These are phyloP conservation scores for Myxozyma sirexii DNA, from an alignment of 805 yeast genomes.

Conservation along the genomic window DNA sequence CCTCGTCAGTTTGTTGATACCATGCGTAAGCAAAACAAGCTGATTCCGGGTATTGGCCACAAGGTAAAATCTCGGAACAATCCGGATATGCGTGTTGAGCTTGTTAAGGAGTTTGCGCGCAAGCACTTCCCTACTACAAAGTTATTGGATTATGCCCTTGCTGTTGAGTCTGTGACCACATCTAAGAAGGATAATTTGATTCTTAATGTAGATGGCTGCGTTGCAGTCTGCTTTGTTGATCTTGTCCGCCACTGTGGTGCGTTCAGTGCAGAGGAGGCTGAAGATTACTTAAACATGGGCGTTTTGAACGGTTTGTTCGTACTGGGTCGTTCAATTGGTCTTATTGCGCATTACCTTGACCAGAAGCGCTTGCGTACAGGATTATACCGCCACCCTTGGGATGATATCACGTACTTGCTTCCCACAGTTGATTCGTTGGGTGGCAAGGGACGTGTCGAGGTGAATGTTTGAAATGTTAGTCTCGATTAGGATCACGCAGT, in stretches of 20 bases:
- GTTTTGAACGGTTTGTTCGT: constrained; percentile 53
- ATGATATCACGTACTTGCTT: constrained; percentile 47
- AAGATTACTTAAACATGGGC: constrained; percentile 50
- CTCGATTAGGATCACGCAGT: background rate
- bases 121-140: constrained; percentile 50
- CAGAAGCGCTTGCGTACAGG: constrained; percentile 53
- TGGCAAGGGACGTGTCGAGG: constrained; percentile 25
- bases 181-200: constrained; percentile 53
- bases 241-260: constrained; percentile 50
- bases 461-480: constrained; percentile 12
- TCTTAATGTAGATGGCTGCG: constrained; percentile 51
- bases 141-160: constrained; percentile 50
- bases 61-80: constrained; percentile 52
- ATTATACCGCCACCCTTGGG: constrained; percentile 53
- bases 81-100: constrained; percentile 53
- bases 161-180: constrained; percentile 54
- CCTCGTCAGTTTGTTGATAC: constrained; percentile 52
- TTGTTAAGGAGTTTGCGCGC: constrained; percentile 51
- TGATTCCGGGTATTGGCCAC: constrained; percentile 53
- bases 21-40: constrained; percentile 52
- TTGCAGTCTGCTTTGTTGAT: constrained; percentile 51
- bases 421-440: constrained; percentile 27
- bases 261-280: constrained; percentile 50
- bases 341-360: constrained; percentile 52
- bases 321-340: constrained; percentile 51